Percentiles rank a stretch among this genome's conserved stretches.
Evolutionary conservation across 1,284 basidiomycete species (phyloP).

Genomic region (Ustilago shanxiensis): DNA sequence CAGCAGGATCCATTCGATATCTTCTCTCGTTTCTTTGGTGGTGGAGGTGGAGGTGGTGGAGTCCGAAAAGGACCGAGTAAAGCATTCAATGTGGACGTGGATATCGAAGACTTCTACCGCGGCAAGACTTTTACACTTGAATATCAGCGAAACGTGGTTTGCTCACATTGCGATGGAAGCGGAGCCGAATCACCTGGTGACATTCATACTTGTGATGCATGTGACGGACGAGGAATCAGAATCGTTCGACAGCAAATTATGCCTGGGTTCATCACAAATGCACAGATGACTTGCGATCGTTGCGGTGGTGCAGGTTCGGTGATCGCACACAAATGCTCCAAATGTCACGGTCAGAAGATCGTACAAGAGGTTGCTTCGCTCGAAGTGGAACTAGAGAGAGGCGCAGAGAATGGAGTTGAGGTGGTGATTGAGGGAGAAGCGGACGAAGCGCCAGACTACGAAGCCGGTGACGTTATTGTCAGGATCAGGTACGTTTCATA

Average conservation of each 20-base stretch:
- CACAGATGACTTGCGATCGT: conserved; percentile 61
- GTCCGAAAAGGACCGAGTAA: conserved; percentile 63
- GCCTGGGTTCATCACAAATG: conserved; percentile 68
- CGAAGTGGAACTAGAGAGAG: conserved; percentile 64
- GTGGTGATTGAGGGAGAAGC: conserved; percentile 63
- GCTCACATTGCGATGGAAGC: conserved; percentile 65
- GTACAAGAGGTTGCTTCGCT: conserved; percentile 58
- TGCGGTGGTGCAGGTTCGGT: conserved; percentile 63
- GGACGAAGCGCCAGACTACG: conserved; percentile 65
- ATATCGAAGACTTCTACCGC: conserved; percentile 63
- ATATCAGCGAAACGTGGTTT: conserved; percentile 64
- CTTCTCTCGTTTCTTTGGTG: conserved; percentile 68
- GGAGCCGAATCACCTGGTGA: conserved; percentile 64
- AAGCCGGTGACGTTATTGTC: conserved; percentile 67
- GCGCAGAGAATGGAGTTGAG: conserved; percentile 62
- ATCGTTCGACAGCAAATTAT: conserved; percentile 69
- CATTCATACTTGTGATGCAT: conserved; percentile 64
- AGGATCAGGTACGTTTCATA: conserved; percentile 47
- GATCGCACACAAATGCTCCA: conserved; percentile 59
- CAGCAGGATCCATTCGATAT: conserved; percentile 66
- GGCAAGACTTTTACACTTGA: conserved; percentile 60
- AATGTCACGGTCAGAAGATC: conserved; percentile 64
- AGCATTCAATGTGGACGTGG: conserved; percentile 63
- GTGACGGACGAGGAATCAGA: conserved; percentile 62
- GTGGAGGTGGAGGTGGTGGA: conserved; percentile 40